Evolutionary conservation across 768 basidiomycete genomes (phyloP).

Genomic region (Xerocomellus dryophilus): DNA sequence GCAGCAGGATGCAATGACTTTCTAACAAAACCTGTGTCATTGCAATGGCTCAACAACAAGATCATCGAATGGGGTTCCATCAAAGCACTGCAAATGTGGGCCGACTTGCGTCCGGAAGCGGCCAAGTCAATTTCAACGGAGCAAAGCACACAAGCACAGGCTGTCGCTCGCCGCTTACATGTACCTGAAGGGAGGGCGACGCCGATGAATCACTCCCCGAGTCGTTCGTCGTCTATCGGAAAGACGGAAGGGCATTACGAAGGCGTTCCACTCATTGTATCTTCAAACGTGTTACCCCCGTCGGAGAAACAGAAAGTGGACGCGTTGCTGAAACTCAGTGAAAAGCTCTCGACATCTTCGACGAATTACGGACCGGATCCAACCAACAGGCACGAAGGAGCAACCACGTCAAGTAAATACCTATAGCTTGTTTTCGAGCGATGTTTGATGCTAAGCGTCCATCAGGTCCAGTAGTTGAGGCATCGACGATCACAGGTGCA

Average conservation of each 20-base stretch:
- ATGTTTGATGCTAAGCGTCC: constrained; percentile 7
- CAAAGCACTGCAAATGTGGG: constrained; percentile 91
- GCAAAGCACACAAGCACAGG: constrained; percentile 47
- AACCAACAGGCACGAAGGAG: constrained; percentile 20
- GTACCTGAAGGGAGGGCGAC: constrained; percentile 47
- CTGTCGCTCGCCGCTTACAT: constrained; percentile 45
- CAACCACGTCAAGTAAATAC: constrained; percentile 26
- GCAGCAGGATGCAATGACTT: constrained; percentile 99
- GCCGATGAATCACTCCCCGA: constrained; percentile 33
- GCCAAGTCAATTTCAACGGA: constrained; percentile 45
- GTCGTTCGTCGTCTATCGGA: constrained; percentile 38
- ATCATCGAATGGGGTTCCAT: constrained; percentile 99
- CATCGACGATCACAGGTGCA: constrained; percentile 19
- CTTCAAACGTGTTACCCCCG: constrained; percentile 14
- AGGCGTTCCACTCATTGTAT: constrained; percentile 15
- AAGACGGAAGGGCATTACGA: constrained; percentile 21
- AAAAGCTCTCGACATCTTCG: constrained; percentile 18
- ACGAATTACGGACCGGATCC: neutral
- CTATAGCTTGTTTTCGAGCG: neutral
- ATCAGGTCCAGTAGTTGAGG: constrained; percentile 26
- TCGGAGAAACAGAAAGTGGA: constrained; percentile 26
- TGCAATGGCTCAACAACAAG: constrained; percentile 95
- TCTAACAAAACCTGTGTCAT: constrained; percentile 92
- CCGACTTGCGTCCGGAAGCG: constrained; percentile 67
- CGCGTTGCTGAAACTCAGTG: constrained; percentile 24